phyloP scores from a whole-genome alignment of 768 basidiomycete species.

The Brasilioporus rufonigricans region DNA sequence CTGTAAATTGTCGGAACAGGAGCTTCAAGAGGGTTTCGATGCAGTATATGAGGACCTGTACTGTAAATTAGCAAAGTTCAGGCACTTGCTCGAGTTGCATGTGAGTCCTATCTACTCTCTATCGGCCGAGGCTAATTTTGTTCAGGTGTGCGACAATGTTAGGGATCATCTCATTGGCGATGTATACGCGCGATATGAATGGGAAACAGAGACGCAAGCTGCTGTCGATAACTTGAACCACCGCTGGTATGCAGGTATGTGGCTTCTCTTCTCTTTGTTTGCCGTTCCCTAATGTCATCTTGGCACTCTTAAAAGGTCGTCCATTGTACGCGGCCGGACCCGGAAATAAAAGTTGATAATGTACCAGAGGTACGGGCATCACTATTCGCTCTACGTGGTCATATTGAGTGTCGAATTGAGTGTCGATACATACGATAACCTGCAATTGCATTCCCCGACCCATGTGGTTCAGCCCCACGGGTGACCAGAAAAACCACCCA shows the following conservation, averaged over 20 bases:
- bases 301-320: conserved; percentile 55
- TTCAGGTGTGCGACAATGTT: conserved; percentile 94
- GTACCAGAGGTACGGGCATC: background rate
- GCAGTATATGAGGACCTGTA: conserved; percentile 95
- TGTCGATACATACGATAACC: background rate
- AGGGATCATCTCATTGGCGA: conserved; percentile 99
- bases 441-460: background rate
- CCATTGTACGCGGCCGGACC: conserved; percentile 88
- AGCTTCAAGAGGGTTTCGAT: conserved; percentile 88
- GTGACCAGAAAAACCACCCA: too few relatives aligned
- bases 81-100: conserved; percentile 93
- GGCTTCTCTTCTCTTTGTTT: background rate
- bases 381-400: background rate
- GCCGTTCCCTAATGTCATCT: conserved; percentile 3
- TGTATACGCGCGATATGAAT: conserved; percentile 97
- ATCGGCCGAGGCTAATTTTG: background rate
- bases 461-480: background rate
- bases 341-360: conserved; percentile 42
- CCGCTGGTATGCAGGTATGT: conserved; percentile 94
- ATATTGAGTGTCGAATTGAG: too few relatives aligned
- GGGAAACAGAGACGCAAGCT: conserved; percentile 95
- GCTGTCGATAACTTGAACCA: conserved; percentile 94
- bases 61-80: conserved; percentile 92
- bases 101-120: conserved; percentile 43
- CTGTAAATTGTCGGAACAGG: conserved; percentile 83